Evolutionary conservation across 2,329 filamentous ascomycete genomes (phyloP), one percentile per base, ranked within the genome.

Genomic region (Fusarium annulatum): DNA sequence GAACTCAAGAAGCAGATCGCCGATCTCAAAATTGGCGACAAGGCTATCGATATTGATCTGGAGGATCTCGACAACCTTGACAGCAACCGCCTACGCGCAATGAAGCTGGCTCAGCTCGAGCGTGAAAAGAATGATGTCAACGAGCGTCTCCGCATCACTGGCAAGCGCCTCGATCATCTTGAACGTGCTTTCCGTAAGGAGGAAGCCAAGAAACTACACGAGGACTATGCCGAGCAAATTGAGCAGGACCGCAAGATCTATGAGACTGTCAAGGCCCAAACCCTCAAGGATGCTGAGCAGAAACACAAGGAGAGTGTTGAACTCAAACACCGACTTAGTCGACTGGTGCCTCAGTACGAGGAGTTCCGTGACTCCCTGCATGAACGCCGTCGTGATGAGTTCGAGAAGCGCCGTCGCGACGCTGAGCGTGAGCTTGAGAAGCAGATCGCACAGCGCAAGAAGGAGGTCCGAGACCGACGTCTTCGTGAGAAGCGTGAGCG

Each of bases 101-200:
- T 99, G 86, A 98, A 98, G 88, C 90, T 99, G 65, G 93, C 94
- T 69, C 96, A 97, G 84, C 90, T 99, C 16, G 96, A 98, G 86
- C 95, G 96, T 78, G 96, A 98, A 88, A 99, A 98, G 92, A 97
- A 96, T 80, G 95, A 96, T 80, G 91, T 98, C 76, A 94, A 93
- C 73, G 95, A 98, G 85, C 94, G 93, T 81, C 90, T 98, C 60
- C 92, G 95, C 78, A 91, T 97, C 78, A 97, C 95, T 69, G 94
- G 93, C 82, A 98, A 98, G 90, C 93, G 96, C 74, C 94, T 98
- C 79, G 96, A 99, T 81, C 96, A 99, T 85, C 86, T 99, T 78
- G 96, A 99, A 87, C 94, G 96, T 86, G 96, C 96, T 42, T 97
- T 97, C 89, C 92, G 96, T 79, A 94, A 96, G 82, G 96, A 98